A percentile compares a stretch with the other conserved stretches of the same genome.
Conservation (phyloP, 1,139 yeast genomes). For the Nakaseomyces delphensis region DNA sequence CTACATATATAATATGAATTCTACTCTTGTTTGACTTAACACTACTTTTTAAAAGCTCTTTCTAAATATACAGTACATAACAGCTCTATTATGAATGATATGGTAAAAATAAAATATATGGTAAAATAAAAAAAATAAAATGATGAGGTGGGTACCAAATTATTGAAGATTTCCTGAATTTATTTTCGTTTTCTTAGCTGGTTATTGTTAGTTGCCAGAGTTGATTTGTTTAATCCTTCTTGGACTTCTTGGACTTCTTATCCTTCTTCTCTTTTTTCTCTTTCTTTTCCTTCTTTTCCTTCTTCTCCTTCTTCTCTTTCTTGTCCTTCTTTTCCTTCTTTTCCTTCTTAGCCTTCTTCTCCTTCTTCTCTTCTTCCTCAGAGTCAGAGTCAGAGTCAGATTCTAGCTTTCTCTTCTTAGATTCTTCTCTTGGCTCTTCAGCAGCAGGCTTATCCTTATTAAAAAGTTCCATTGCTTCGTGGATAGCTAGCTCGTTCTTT, state of each 20-base stretch:
- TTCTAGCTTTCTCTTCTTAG: conserved; percentile 41
- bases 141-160: conserved; percentile 6
- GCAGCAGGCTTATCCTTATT: conserved; percentile 45
- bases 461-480: conserved; percentile 73
- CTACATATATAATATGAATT: too few relatives aligned
- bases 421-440: conserved; percentile 20
- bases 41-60: conserved; percentile 8
- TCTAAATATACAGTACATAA: conserved; percentile 9
- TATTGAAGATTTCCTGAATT: not conserved
- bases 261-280: conserved; percentile 50
- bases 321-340: conserved; percentile 41
- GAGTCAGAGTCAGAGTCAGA: conserved; percentile 18
- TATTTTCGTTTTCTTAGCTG: not conserved
- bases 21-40: conserved; percentile 5
- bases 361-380: conserved; percentile 32
- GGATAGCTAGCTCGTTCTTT: conserved; percentile 91
- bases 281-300: conserved; percentile 44
- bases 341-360: conserved; percentile 38
- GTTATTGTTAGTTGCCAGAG: not conserved
- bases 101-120: conserved; percentile 9
- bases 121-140: conserved; percentile 10
- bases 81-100: conserved; percentile 8
- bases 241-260: conserved; percentile 44
- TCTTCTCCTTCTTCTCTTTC: conserved; percentile 48
- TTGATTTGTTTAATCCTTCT: conserved; percentile 20